A percentile compares a stretch with the other conserved stretches of the same genome.
Evolutionary conservation across 768 basidiomycete species (phyloP).

Genomic region (Boletus patriciae): DNA sequence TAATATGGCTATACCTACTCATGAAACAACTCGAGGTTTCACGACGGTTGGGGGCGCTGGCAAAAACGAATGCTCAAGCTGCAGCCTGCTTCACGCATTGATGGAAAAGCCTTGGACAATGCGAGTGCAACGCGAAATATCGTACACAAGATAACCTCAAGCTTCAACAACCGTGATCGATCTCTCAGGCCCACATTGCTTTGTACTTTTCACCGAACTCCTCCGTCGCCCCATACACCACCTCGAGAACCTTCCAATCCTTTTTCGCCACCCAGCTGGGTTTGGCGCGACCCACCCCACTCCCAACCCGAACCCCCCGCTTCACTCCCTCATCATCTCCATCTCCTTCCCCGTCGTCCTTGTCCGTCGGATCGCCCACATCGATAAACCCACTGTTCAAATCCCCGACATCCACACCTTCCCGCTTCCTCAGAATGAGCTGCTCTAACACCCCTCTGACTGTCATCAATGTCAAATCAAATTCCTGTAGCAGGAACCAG

Average conservation of each 20-base stretch:
- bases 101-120: no score
- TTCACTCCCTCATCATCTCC: slow-evolving; percentile 24
- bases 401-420: slow-evolving; percentile 10
- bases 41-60: no score
- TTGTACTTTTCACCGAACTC: slow-evolving; percentile 62
- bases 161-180: neutral
- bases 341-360: slow-evolving; percentile 10
- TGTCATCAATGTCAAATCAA: slow-evolving; percentile 48
- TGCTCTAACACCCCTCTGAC: slow-evolving; percentile 52
- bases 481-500: slow-evolving; percentile 66
- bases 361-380: slow-evolving; percentile 31
- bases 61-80: no score
- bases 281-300: slow-evolving; percentile 11
- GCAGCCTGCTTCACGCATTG: no score
- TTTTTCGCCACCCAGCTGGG: slow-evolving; percentile 42
- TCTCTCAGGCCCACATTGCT: slow-evolving; percentile 56
- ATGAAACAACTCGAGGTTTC: no score
- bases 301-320: neutral
- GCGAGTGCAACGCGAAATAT: no score
- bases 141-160: neutral
- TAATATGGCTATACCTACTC: no score
- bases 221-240: slow-evolving; percentile 41
- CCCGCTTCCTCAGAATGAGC: slow-evolving; percentile 37
- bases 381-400: slow-evolving; percentile 38
- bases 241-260: slow-evolving; percentile 58